Conservation (phyloP, 345 rosid species). For the Turnera subulata region DNA sequence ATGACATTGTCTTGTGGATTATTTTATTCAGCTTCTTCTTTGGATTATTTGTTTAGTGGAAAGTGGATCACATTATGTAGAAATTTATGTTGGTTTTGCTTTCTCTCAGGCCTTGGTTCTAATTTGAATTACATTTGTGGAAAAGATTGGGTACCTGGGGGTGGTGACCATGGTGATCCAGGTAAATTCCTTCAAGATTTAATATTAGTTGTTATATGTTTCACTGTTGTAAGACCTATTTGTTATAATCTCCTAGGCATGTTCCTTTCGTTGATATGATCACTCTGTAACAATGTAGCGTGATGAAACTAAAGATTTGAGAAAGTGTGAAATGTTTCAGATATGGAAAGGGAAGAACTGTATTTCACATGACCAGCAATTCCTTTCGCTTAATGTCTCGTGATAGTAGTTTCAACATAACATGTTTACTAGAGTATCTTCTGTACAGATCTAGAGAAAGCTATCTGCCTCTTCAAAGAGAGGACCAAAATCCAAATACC, state of each 20-base stretch:
- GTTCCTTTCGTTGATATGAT: background rate
- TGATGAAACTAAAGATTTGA: too few species aligned
- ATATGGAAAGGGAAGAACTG: background rate
- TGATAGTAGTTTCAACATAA: background rate
- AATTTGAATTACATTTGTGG: slow-evolving; percentile 72
- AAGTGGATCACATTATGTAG: background rate
- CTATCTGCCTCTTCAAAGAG: slow-evolving; percentile 55
- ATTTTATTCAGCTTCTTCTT: background rate
- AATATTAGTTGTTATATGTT: too few species aligned
- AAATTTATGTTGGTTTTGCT: background rate
- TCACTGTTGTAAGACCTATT: too few species aligned
- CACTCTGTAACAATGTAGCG: background rate
- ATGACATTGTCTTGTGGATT: background rate
- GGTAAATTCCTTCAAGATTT: slow-evolving; percentile 30
- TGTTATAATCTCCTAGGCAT: background rate
- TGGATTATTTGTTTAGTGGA: slow-evolving; percentile 4
- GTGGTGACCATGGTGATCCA: slow-evolving; percentile 94
- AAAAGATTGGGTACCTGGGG: slow-evolving; percentile 59
- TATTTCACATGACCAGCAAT: background rate
- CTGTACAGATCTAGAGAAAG: slow-evolving; percentile 69
- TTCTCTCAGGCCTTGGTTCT: slow-evolving; percentile 74
- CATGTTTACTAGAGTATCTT: slow-evolving; percentile 16
- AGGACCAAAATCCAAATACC: slow-evolving; percentile 35
- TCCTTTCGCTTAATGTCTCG: background rate
- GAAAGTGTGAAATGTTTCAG: background rate